phyloP scores from a whole-genome alignment of 768 basidiomycete species.

The Xerocomus spinulosus region DNA sequence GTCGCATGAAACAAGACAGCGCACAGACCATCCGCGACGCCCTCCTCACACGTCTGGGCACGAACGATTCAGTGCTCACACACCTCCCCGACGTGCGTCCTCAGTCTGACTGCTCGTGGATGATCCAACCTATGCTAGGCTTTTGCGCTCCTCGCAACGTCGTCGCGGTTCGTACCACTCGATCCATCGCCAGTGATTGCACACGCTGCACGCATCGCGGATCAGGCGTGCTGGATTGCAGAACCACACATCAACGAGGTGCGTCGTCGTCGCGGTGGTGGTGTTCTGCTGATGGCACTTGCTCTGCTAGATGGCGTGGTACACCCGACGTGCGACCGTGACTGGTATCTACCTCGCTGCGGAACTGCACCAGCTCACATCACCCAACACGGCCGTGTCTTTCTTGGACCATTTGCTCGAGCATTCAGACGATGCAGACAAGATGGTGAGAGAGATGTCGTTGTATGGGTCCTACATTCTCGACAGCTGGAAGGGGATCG shows the following conservation, averaged over 20 bases:
- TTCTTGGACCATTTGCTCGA: slow-evolving; percentile 67
- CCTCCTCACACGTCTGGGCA: slow-evolving; percentile 51
- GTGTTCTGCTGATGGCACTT: background rate
- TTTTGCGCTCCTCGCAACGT: slow-evolving; percentile 61
- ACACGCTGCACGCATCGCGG: slow-evolving; percentile 60
- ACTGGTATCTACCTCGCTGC: slow-evolving; percentile 69
- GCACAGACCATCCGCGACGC: slow-evolving; percentile 42
- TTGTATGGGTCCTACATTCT: slow-evolving; percentile 57
- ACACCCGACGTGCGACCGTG: slow-evolving; percentile 59
- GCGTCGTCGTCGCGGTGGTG: slow-evolving; percentile 14
- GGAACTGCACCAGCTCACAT: slow-evolving; percentile 79
- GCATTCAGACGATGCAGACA: slow-evolving; percentile 41
- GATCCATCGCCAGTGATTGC: slow-evolving; percentile 57
- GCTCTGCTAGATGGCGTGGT: slow-evolving; percentile 75
- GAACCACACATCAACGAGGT: slow-evolving; percentile 58
- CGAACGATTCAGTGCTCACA: slow-evolving; percentile 62
- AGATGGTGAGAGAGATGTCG: slow-evolving; percentile 47
- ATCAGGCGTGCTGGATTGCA: slow-evolving; percentile 61
- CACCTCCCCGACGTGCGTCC: slow-evolving; percentile 62
- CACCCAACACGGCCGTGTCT: slow-evolving; percentile 57
- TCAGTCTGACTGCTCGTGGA: too few relatives aligned
- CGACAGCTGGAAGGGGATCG: slow-evolving; percentile 69
- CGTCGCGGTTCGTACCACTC: slow-evolving; percentile 44
- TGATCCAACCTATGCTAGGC: slow-evolving; percentile 61
- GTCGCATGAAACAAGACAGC: slow-evolving; percentile 37